phyloP scores from a whole-genome alignment of 768 basidiomycete species.

The Mycena kentingensis region DNA sequence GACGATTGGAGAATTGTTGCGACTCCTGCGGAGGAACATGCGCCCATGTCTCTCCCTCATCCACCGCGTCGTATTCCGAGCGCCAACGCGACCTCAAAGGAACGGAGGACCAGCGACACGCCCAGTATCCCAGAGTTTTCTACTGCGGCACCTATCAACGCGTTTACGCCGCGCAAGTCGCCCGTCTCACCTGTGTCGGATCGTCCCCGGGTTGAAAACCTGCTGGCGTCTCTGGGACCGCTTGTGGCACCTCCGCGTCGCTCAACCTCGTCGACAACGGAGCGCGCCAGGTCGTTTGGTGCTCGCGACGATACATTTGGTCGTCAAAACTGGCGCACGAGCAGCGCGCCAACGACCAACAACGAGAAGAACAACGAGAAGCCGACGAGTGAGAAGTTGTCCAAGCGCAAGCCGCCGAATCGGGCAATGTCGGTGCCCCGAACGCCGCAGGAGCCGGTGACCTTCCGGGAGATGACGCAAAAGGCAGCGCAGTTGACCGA shows the following conservation, averaged over 20 bases:
- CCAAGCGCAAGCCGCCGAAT: slow-evolving; percentile 15
- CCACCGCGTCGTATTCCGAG: slow-evolving; percentile 36
- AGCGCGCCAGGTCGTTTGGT: not conserved
- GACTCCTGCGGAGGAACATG: slow-evolving; percentile 36
- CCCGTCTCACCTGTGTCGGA: slow-evolving; percentile 7
- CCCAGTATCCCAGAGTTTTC: slow-evolving; percentile 56
- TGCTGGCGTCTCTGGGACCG: slow-evolving; percentile 24
- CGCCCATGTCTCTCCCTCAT: slow-evolving; percentile 37
- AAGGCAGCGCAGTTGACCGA: slow-evolving; percentile 51
- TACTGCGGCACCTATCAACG: slow-evolving; percentile 46
- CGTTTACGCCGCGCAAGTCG: slow-evolving; percentile 35
- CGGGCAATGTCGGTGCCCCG: slow-evolving; percentile 17
- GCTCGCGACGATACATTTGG: slow-evolving; percentile 1
- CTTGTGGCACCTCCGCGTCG: slow-evolving; percentile 35
- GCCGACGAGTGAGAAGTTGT: slow-evolving; percentile 20
- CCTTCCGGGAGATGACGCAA: slow-evolving; percentile 51
- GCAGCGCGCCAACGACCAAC: not conserved
- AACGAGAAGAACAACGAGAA: too few species aligned
- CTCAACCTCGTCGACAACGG: slow-evolving; percentile 11
- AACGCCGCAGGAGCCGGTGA: slow-evolving; percentile 35
- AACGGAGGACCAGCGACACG: slow-evolving; percentile 27
- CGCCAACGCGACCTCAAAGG: slow-evolving; percentile 8
- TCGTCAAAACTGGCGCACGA: not conserved
- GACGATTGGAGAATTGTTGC: slow-evolving; percentile 39
- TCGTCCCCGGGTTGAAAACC: slow-evolving; percentile 6